Evolutionary conservation across 768 basidiomycete genomes (phyloP).

Genomic region (Xerocomus brunneocitrinus): DNA sequence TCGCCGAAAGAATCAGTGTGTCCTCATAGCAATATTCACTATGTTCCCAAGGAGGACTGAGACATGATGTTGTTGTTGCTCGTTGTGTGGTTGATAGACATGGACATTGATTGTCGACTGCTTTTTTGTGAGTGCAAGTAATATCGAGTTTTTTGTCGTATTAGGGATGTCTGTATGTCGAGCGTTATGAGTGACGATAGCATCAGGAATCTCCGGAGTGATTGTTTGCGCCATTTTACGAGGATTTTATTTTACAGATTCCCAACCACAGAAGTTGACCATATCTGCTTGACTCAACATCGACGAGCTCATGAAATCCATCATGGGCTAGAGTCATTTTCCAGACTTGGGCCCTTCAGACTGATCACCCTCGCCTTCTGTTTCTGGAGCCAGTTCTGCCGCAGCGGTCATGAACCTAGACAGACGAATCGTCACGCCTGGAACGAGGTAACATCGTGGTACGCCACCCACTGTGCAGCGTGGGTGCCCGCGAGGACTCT

Average conservation of each 20-base stretch:
- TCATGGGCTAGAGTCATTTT: slow-evolving; percentile 1
- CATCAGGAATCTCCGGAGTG: too few relatives aligned
- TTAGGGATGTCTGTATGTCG: not conserved
- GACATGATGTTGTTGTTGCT: not conserved
- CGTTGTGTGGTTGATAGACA: not conserved
- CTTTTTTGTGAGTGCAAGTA: too few relatives aligned
- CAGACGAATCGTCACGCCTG: not conserved
- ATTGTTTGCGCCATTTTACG: too few relatives aligned
- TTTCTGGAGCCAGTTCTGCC: slow-evolving; percentile 37
- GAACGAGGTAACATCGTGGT: not conserved
- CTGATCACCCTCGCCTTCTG: slow-evolving; percentile 14
- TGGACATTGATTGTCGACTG: not conserved
- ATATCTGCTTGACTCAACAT: too few relatives aligned
- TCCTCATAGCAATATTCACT: slow-evolving; percentile 52
- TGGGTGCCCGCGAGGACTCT: slow-evolving; percentile 71
- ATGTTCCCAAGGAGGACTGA: slow-evolving; percentile 45
- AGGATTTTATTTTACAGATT: too few relatives aligned
- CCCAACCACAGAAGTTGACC: too few relatives aligned
- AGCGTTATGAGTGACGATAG: not conserved
- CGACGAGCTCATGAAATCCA: too few relatives aligned
- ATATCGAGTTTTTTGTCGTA: not conserved
- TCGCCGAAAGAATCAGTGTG: slow-evolving; percentile 52
- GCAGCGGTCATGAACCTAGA: slow-evolving; percentile 50
- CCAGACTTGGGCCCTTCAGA: slow-evolving; percentile 3
- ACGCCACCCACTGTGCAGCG: slow-evolving; percentile 65